These are phyloP conservation scores for Cymbopogon flexuosus DNA, from an alignment of 202 grass and related monocot species.

Conservation along the genomic window DNA sequence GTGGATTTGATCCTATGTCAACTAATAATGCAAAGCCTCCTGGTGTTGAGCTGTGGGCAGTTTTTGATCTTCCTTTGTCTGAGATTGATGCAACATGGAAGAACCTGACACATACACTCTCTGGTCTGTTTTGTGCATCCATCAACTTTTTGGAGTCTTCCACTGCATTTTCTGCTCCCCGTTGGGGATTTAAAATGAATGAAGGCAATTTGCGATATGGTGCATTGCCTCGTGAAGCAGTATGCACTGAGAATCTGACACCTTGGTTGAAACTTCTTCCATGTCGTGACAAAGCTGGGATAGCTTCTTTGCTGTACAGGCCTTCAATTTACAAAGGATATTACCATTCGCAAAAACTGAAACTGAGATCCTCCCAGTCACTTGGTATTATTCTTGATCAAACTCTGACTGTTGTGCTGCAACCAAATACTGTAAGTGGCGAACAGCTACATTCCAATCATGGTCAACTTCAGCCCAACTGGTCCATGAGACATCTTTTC, in stretches of 20 bases:
- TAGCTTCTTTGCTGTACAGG: slow-evolving; percentile 79
- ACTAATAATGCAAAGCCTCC: slow-evolving; percentile 87
- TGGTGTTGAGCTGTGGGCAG: slow-evolving; percentile 86
- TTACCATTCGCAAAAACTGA: slow-evolving; percentile 91
- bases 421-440: slow-evolving; percentile 40
- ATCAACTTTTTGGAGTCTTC: slow-evolving; percentile 93
- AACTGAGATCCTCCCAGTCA: slow-evolving; percentile 49
- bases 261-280: slow-evolving; percentile 98
- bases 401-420: slow-evolving; percentile 72
- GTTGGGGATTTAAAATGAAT: slow-evolving; percentile 67
- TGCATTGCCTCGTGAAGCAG: slow-evolving; percentile 82
- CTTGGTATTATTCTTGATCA: slow-evolving; percentile 78
- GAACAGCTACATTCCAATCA: slow-evolving; percentile 34
- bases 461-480: slow-evolving; percentile 61
- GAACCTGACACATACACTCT: slow-evolving; percentile 83
- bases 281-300: slow-evolving; percentile 87
- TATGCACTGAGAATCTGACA: slow-evolving; percentile 95
- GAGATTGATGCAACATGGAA: slow-evolving; percentile 85
- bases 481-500: slow-evolving; percentile 81
- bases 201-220: slow-evolving; percentile 74
- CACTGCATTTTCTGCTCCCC: slow-evolving; percentile 67
- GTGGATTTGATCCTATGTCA: slow-evolving; percentile 80
- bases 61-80: slow-evolving; percentile 56
- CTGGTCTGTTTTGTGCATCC: slow-evolving; percentile 91
- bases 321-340: slow-evolving; percentile 95